phyloP scores from a whole-genome alignment of 192 early-diverging fungal genomes.

The Podila epigama region DNA sequence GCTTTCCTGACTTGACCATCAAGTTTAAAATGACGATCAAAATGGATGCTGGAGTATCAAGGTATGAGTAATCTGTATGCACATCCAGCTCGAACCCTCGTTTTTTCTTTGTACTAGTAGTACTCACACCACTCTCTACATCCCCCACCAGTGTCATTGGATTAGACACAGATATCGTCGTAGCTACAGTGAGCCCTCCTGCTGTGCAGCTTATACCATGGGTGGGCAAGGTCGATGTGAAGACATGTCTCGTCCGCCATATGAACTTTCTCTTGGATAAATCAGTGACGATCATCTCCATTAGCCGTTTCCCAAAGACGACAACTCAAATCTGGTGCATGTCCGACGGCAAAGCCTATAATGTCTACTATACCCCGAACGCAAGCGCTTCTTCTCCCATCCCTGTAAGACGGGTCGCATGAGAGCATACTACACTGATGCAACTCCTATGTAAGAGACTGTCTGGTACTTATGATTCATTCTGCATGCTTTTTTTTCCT shows the following conservation, averaged over 20 bases:
- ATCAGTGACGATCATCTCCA: constrained; percentile 32
- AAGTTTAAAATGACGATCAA: constrained; percentile 80
- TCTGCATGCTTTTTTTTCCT: neutral
- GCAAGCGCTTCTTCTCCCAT: constrained; percentile 28
- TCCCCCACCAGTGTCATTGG: constrained; percentile 63
- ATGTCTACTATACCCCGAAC: constrained; percentile 56
- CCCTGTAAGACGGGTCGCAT: constrained; percentile 17
- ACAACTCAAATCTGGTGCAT: constrained; percentile 48
- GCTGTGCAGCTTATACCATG: constrained; percentile 80
- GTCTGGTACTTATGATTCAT: too few relatives aligned
- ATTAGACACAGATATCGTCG: constrained; percentile 68
- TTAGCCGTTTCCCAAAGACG: constrained; percentile 42
- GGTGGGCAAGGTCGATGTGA: constrained; percentile 68
- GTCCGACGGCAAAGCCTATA: constrained; percentile 70
- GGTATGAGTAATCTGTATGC: constrained; percentile 56
- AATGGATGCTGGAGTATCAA: constrained; percentile 75
- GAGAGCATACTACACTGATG: too few relatives aligned
- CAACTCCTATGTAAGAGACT: too few relatives aligned
- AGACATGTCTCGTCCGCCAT: constrained; percentile 59
- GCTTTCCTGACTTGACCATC: constrained; percentile 57
- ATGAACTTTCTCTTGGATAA: constrained; percentile 56
- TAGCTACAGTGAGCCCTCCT: constrained; percentile 71
- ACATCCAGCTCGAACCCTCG: too few relatives aligned
- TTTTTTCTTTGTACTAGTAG: too few relatives aligned
- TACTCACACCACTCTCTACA: neutral